Percentiles rank a stretch among this genome's conserved stretches.
Evolutionary conservation across 2,329 filamentous ascomycete species (phyloP).

Genomic region (Mycogone perniciosa): DNA sequence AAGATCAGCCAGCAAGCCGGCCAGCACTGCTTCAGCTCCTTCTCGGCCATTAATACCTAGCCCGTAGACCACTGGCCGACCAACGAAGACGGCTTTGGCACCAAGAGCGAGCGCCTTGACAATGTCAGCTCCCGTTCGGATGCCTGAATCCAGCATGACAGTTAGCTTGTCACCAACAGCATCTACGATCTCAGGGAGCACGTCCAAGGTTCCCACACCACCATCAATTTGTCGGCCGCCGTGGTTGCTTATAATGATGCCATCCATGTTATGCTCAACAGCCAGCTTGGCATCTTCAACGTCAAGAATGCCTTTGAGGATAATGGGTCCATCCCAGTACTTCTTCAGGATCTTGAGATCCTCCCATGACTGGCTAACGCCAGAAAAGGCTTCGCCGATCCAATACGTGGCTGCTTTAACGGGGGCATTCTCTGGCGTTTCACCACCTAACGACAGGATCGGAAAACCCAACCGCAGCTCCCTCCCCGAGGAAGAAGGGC

Average conservation of each 20-base stretch:
- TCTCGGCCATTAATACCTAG: constrained; percentile 30
- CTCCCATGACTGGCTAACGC: constrained; percentile 48
- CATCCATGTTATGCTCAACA: constrained; percentile 31
- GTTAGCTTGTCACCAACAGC: constrained; percentile 53
- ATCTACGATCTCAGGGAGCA: constrained; percentile 40
- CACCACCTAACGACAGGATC: constrained; percentile 57
- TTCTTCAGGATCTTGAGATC: constrained; percentile 52
- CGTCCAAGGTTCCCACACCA: constrained; percentile 45
- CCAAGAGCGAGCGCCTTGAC: constrained; percentile 36
- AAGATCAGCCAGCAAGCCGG: constrained; percentile 33
- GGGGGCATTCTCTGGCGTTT: constrained; percentile 41
- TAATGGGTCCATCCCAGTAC: constrained; percentile 51
- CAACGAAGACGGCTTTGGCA: constrained; percentile 37
- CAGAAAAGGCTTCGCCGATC: constrained; percentile 45
- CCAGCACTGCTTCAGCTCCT: constrained; percentile 51
- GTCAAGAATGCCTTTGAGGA: constrained; percentile 36
- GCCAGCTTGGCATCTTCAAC: constrained; percentile 35
- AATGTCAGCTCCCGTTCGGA: constrained; percentile 34
- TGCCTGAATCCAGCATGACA: constrained; percentile 44
- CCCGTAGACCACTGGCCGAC: constrained; percentile 34
- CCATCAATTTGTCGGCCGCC: constrained; percentile 38
- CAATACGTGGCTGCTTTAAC: constrained; percentile 46
- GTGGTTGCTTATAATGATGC: constrained; percentile 38
- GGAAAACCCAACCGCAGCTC: constrained; percentile 56
- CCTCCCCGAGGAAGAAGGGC: constrained; percentile 53